phyloP scores from a whole-genome alignment of 1,284 basidiomycete genomes.

The Pseudozyma flocculosa region DNA sequence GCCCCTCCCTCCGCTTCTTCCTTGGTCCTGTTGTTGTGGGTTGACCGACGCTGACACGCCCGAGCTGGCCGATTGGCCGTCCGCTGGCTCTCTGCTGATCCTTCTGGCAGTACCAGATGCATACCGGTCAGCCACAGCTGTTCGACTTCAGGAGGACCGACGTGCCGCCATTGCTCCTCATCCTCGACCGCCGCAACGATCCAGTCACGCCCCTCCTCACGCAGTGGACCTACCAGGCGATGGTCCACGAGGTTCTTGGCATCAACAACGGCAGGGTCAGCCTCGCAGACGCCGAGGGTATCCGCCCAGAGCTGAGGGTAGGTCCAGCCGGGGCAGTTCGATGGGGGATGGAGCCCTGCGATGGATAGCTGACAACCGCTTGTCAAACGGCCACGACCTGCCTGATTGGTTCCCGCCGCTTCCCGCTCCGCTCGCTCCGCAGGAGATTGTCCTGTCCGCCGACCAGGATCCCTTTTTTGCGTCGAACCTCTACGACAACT shows the following conservation, averaged over 20 bases:
- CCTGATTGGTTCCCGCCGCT: too few relatives aligned
- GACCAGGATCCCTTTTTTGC: constrained; percentile 94
- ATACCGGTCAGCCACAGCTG: constrained; percentile 49
- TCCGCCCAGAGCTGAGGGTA: constrained; percentile 77
- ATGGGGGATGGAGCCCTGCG: too few relatives aligned
- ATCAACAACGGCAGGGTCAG: constrained; percentile 93
- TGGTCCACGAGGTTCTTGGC: constrained; percentile 94
- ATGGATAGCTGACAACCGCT: too few relatives aligned
- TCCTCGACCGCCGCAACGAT: constrained; percentile 86
- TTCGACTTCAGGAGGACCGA: constrained; percentile 64
- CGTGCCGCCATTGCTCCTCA: constrained; percentile 63
- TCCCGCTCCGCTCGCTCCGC: too few relatives aligned
- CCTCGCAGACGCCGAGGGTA: constrained; percentile 79
- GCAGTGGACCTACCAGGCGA: constrained; percentile 99
- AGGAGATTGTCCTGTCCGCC: constrained; percentile 93
- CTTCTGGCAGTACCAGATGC: constrained; percentile 58
- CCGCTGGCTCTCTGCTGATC: too few relatives aligned
- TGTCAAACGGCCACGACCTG: too few relatives aligned
- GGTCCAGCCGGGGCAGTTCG: constrained; percentile 46
- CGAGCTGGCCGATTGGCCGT: too few relatives aligned
- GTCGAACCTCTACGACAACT: constrained; percentile 86
- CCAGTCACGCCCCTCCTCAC: constrained; percentile 95
- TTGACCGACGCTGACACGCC: too few relatives aligned
- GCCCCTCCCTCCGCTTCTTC: not conserved
- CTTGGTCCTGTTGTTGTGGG: too few relatives aligned